Evolutionary conservation across 768 basidiomycete genomes (phyloP).

Genomic region (Naganishia kalamii): DNA sequence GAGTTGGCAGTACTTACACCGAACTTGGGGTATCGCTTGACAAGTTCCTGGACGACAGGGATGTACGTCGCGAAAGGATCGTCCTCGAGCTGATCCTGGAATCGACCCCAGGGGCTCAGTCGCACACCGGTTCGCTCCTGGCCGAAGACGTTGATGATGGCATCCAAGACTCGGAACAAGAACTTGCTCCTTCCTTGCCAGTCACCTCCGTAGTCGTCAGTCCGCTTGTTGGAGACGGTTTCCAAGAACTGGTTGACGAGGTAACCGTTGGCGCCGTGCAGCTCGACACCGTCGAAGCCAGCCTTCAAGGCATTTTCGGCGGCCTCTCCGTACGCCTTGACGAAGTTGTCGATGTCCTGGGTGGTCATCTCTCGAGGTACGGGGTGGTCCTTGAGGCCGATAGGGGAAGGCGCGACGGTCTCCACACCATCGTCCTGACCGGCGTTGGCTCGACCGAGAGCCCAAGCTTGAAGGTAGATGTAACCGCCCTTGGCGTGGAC

Average conservation of each 20-base stretch:
- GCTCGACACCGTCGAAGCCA: constrained; percentile 64
- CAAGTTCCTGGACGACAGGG: constrained; percentile 10
- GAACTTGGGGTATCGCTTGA: constrained; percentile 21
- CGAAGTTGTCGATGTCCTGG: constrained; percentile 33
- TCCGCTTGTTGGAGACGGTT: constrained; percentile 55
- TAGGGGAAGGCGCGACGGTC: constrained; percentile 21
- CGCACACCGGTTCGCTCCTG: constrained; percentile 54
- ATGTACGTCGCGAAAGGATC: constrained; percentile 24
- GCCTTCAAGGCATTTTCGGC: constrained; percentile 58
- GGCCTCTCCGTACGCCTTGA: constrained; percentile 53
- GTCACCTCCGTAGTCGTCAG: constrained; percentile 64
- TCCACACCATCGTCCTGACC: constrained; percentile 10
- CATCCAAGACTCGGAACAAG: constrained; percentile 54
- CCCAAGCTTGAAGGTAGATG: constrained; percentile 59
- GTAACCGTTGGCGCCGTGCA: constrained; percentile 46
- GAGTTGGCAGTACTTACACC: constrained; percentile 5
- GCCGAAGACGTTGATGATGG: constrained; percentile 55
- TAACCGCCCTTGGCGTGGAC: constrained; percentile 56
- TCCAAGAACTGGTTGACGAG: constrained; percentile 60
- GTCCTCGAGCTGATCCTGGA: constrained; percentile 45
- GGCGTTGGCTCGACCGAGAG: constrained; percentile 48
- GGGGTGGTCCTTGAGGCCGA: constrained; percentile 21
- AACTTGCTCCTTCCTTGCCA: constrained; percentile 60
- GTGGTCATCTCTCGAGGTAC: constrained; percentile 31
- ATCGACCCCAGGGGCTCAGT: constrained; percentile 57